phyloP scores from a whole-genome alignment of 2,329 filamentous ascomycete species.

The Exophiala lecanii-corni region DNA sequence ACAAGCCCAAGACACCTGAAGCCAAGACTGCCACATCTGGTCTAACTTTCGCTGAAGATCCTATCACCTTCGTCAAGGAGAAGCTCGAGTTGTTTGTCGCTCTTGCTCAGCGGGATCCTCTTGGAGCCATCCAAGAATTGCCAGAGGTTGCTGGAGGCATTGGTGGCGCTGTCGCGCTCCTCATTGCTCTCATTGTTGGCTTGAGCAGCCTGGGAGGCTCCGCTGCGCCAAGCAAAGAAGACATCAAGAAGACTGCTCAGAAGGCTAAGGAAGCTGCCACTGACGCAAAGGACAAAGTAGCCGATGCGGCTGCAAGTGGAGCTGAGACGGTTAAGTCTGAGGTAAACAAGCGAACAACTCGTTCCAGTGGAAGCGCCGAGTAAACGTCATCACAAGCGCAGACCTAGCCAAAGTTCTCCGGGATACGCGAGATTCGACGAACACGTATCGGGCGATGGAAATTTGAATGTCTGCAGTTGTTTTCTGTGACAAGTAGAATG shows the following conservation, averaged over 20 bases:
- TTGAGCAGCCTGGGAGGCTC: constrained; percentile 60
- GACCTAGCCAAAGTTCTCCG: no score
- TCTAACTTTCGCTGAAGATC: constrained; percentile 86
- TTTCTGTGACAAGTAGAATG: no score
- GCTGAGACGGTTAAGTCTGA: constrained; percentile 72
- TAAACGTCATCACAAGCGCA: no score
- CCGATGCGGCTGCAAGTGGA: constrained; percentile 56
- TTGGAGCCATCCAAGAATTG: constrained; percentile 81
- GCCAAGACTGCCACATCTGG: constrained; percentile 64
- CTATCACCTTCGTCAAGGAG: constrained; percentile 80
- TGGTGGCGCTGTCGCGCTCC: constrained; percentile 62
- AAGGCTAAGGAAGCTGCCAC: constrained; percentile 59
- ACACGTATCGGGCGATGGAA: no score
- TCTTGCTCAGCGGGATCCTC: constrained; percentile 74
- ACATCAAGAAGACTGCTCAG: constrained; percentile 67
- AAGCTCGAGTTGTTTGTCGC: constrained; percentile 88
- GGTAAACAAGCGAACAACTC: constrained; percentile 57
- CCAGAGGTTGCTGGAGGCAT: constrained; percentile 85
- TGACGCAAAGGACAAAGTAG: constrained; percentile 59
- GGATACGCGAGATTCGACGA: no score
- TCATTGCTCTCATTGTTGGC: constrained; percentile 66
- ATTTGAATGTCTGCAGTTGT: no score
- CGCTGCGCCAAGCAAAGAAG: constrained; percentile 65
- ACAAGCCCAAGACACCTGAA: constrained; percentile 68
- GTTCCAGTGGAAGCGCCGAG: constrained; percentile 32